These are phyloP conservation scores for Fibroporia radiculosa DNA, from an alignment of 768 basidiomycete genomes.

Conservation along the genomic window DNA sequence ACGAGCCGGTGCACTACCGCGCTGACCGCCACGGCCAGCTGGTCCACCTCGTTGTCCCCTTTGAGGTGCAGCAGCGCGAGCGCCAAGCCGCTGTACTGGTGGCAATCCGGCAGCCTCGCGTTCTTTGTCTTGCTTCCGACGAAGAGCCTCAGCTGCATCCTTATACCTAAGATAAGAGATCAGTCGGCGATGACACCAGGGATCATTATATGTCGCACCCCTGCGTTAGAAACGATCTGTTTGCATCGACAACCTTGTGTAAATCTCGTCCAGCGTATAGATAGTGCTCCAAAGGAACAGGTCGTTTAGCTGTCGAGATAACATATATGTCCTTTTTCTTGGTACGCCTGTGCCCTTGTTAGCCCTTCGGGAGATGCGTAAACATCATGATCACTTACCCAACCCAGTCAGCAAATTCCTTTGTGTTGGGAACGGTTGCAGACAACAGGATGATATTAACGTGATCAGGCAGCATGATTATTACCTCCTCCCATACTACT, in stretches of 20 bases:
- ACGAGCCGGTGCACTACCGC: constrained; percentile 36
- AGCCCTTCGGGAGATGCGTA: background rate
- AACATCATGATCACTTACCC: constrained; percentile 52
- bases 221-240: constrained; percentile 59
- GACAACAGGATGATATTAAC: constrained; percentile 96
- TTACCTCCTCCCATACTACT: constrained; percentile 99
- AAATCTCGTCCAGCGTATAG: constrained; percentile 90
- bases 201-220: constrained; percentile 42
- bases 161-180: constrained; percentile 55
- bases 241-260: constrained; percentile 87
- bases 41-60: constrained; percentile 38
- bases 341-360: constrained; percentile 58
- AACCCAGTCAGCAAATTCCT: constrained; percentile 99
- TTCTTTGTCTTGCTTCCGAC: constrained; percentile 96
- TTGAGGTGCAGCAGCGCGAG: constrained; percentile 56
- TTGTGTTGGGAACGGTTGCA: constrained; percentile 96
- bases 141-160: constrained; percentile 80
- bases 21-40: constrained; percentile 34
- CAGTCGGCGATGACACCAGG: constrained; percentile 1
- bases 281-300: constrained; percentile 95
- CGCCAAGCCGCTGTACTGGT: constrained; percentile 79
- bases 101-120: constrained; percentile 90
- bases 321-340: constrained; percentile 99
- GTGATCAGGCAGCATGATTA: constrained; percentile 99
- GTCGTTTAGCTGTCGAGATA: constrained; percentile 91